Base-by-base conservation (phyloP, 495 filamentous ascomycete species). In the Penicillium diatomitis region DNA sequence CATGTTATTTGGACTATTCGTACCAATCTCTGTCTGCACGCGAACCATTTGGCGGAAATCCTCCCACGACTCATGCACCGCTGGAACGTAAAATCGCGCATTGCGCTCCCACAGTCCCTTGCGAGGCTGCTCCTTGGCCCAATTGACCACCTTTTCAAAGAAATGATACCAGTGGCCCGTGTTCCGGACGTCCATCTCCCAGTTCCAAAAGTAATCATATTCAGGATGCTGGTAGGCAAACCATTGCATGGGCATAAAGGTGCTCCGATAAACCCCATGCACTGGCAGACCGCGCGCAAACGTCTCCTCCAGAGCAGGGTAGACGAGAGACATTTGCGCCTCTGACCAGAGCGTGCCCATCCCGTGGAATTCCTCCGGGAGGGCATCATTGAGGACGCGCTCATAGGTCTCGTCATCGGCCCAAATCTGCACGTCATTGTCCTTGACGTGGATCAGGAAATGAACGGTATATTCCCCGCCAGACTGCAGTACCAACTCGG, bases 181-280 rank as follows among this genome's bases (percentile, higher is more conserved):
- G 64, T 96, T 95, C 3, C 92, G 84, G 34, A 88, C 82, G 60
- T 98, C 92, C 85, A 97, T 95, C 67, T 98, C 92, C 90, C 90
- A 96, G 58, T 98, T 90, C 92, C 92, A 98, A 67, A 91, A 86
- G 67, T 83, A 87, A 49, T 97, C 94, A 61, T 92, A 98, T 60
- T 96, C 90, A 0, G 87, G 86, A 63, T 98, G 92, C 37, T 81
- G 78, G 54, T 87, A 80, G 10, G 91, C 85, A 58, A 96, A 98
- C 64, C 86, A 84, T 59, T 96, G 92, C 71, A 97, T 80, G 7
- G 91, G 87, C 88, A 96, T 91, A 61, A 87, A 89, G 28, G 88
- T 81, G 49, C 85, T 86, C 37, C 92, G 86, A 67, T 97, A 97
- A 0, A 88, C 88, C 4, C 91, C 92, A 64, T 96, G 86, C 0